phyloP scores from a whole-genome alignment of 768 basidiomycete species.

The Boletus fagicola region DNA sequence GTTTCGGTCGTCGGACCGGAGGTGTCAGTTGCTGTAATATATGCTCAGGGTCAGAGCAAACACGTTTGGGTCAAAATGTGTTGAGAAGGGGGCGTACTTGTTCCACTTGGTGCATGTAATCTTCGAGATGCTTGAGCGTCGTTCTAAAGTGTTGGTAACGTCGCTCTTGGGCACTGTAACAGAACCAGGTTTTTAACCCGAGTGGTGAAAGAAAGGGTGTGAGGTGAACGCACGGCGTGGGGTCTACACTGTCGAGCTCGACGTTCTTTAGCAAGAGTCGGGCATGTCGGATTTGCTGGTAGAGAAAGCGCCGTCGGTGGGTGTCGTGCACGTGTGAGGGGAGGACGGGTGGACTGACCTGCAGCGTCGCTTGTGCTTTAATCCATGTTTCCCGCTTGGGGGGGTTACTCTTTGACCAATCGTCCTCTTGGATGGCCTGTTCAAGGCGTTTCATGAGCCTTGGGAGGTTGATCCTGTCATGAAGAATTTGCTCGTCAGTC shows the following conservation, averaged over 20 bases:
- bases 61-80: too few species aligned
- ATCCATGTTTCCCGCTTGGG: slow-evolving; percentile 45
- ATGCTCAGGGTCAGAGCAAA: not conserved
- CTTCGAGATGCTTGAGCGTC: slow-evolving; percentile 57
- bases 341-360: slow-evolving; percentile 42
- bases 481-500: slow-evolving; percentile 35
- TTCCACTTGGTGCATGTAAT: slow-evolving; percentile 48
- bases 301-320: not conserved
- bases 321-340: not conserved
- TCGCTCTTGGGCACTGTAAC: slow-evolving; percentile 40
- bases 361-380: slow-evolving; percentile 51
- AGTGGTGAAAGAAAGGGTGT: not conserved
- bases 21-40: slow-evolving; percentile 42
- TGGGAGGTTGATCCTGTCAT: slow-evolving; percentile 68
- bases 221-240: slow-evolving; percentile 39
- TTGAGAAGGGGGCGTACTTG: slow-evolving; percentile 38
- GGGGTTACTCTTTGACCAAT: slow-evolving; percentile 33
- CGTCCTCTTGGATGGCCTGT: slow-evolving; percentile 41
- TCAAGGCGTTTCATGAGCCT: slow-evolving; percentile 63
- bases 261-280: slow-evolving; percentile 56
- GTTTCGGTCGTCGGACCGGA: slow-evolving; percentile 38
- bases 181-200: not conserved
- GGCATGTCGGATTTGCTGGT: slow-evolving; percentile 54
- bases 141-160: slow-evolving; percentile 46
- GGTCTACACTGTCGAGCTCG: slow-evolving; percentile 47